Evolutionary conservation across 2,329 filamentous ascomycete genomes (phyloP), one percentile per base, ranked within the genome.

Genomic region (Gnomoniopsis smithogilvyi): DNA sequence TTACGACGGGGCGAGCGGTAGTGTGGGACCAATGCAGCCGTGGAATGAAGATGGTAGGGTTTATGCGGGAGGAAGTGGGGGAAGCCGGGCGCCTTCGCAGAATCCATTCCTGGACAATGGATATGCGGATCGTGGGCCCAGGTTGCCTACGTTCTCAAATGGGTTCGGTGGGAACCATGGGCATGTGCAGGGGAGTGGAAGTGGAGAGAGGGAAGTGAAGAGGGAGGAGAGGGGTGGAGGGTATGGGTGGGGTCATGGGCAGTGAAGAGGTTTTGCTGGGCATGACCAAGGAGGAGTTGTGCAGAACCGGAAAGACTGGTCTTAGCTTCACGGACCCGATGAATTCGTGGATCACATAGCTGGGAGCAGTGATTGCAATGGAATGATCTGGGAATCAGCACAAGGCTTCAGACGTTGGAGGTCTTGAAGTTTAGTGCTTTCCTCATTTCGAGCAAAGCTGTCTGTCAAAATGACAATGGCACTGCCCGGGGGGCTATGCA

Each of bases 51-150:
- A 46, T 46, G 15, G 10, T n/a, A 7, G 38, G 15, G 8, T 10
- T 26, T 34, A 21, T 14, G 11, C 33, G 11, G n/a, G 21, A 21
- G 33, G 46, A 48, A n/a, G 17, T 33, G 15, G 24, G 19, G 22
- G 15, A 8, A n/a, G 38, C 15, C 38, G 38, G 38, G 15, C 8
- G 15, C n/a, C n/a, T n/a, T n/a, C n/a, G 4, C 52, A 54, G 21
- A 56, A 56, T 19, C 54, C 54, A 11, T 56, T 56, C 22, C 45
- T 56, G 17, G 54, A 56, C 2, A 48, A 41, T 3, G 46, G 33
- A 15, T 56, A 49, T 50, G 54, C 54, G 7, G 54, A 56, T 12
- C 21, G 45, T 6, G 46, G 48, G 15, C 54, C 54, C 8, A 45
- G 54, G 24, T 15, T 56, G 22, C 54, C 38, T 43, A 43, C 54